Evolutionary conservation across 2,329 filamentous ascomycete genomes (phyloP).

Genomic region (Gaeumannomyces tritici): DNA sequence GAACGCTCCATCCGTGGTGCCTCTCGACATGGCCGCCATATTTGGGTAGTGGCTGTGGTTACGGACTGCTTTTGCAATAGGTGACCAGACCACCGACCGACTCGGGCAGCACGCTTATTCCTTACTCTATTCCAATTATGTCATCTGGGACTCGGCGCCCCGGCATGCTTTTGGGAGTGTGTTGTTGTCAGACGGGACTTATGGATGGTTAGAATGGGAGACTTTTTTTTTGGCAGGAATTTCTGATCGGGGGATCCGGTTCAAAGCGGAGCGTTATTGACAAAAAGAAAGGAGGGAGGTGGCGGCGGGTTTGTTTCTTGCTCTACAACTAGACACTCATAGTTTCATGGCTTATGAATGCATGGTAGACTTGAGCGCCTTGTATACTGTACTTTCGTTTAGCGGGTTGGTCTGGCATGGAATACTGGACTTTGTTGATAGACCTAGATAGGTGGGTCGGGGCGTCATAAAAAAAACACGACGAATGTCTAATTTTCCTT

Average conservation of each 20-base stretch:
- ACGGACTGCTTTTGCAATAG: neutral
- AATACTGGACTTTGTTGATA: neutral
- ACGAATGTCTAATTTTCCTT: neutral
- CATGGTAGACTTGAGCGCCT: neutral
- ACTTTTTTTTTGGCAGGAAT: too few species aligned
- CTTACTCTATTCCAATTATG: neutral
- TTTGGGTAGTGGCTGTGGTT: neutral
- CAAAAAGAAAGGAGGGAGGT: neutral
- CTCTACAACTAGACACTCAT: neutral
- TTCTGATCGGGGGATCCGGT: neutral
- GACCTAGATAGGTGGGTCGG: too few species aligned
- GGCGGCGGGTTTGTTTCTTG: neutral
- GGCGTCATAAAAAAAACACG: neutral
- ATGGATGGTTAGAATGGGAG: neutral
- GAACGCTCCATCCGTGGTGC: neutral
- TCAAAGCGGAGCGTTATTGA: neutral
- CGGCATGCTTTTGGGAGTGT: neutral
- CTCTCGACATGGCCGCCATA: neutral
- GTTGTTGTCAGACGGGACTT: neutral
- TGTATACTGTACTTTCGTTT: neutral
- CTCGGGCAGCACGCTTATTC: neutral
- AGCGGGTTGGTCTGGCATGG: neutral
- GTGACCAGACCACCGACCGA: too few species aligned
- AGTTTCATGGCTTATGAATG: too few species aligned
- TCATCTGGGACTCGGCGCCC: too few species aligned